Evolutionary conservation across 1,284 basidiomycete species (phyloP), one percentile per base, ranked within the genome.

Genomic region (Schizophyllum commune): DNA sequence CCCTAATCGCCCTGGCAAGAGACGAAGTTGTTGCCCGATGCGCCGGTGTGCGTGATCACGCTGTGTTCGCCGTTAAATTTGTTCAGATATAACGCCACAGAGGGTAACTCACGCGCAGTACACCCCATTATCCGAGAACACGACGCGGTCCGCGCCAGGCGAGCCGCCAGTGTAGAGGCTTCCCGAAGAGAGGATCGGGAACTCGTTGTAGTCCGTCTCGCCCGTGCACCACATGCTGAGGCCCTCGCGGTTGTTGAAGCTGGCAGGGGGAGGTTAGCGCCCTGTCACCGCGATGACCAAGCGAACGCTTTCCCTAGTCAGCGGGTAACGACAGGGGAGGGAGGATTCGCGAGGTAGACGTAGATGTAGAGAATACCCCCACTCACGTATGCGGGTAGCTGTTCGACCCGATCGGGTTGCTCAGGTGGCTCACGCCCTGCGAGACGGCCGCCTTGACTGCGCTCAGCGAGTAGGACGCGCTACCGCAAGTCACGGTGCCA

Each of bases 1-100:
- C 55, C 52, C 60, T 61, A 71, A 62, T 70, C 68, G 39, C 65
- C 65, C 33, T 66, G 57, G 67, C 71, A 71, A 19, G 70, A 68
- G 56, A 73, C 68, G 32, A 70, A 70, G 59, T 71, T 67, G 61
- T 70, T 63, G 27, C 61, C 64, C 27, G 67, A 64, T 32, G 71
- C 71, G 32, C 71, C 71, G 11, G 71, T 73, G 65, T 73, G 71
- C 4, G 71, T 73, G 60, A 71, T 62, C 34, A 71, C 70, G 5
- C 71, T 72, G 62, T n/a, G n/a, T n/a, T n/a, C n/a, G n/a, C n/a
- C n/a, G n/a, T n/a, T n/a, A n/a, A n/a, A n/a, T n/a, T n/a, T n/a
- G n/a, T n/a, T n/a, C n/a, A n/a, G n/a, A n/a, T n/a, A n/a, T n/a
- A n/a, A n/a, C n/a, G n/a, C n/a, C n/a, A n/a, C 33, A 27, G 32